Evolutionary conservation across 2,329 filamentous ascomycete genomes (phyloP).

Genomic region (Cadophora sp.): DNA sequence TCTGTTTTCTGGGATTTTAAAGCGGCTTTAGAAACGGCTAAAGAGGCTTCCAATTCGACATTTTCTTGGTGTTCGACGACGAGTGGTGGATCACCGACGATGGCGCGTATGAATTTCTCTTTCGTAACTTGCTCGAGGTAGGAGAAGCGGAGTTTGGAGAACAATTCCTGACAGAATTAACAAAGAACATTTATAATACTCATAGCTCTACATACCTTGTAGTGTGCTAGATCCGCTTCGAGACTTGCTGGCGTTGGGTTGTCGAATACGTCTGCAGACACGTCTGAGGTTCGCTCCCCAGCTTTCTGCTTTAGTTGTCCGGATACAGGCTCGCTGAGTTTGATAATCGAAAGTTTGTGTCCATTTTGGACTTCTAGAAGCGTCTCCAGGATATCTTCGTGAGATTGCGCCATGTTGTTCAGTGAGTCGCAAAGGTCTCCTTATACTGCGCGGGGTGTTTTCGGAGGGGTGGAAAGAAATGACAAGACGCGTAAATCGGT

Average conservation of each 20-base stretch:
- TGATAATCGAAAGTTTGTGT: conserved; percentile 75
- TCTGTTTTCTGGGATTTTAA: conserved; percentile 83
- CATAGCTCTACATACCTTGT: conserved; percentile 62
- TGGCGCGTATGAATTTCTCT: conserved; percentile 93
- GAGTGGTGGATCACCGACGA: conserved; percentile 87
- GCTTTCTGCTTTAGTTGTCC: conserved; percentile 53
- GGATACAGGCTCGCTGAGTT: conserved; percentile 76
- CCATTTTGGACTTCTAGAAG: conserved; percentile 61
- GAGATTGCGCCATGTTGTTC: conserved; percentile 35
- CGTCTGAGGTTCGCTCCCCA: conserved; percentile 71
- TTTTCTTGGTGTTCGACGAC: conserved; percentile 87
- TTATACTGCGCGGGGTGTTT: neutral
- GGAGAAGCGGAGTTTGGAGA: conserved; percentile 94
- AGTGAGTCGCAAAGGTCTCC: neutral
- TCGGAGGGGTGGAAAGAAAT: neutral
- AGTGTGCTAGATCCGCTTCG: conserved; percentile 84
- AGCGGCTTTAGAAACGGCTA: conserved; percentile 72
- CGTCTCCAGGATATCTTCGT: conserved; percentile 51
- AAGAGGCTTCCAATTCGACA: conserved; percentile 73
- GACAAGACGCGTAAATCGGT: too few relatives aligned
- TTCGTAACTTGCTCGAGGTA: conserved; percentile 99
- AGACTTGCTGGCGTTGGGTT: conserved; percentile 77
- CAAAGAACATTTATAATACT: neutral
- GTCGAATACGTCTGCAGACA: conserved; percentile 68
- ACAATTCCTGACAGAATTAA: conserved; percentile 68